Evolutionary conservation across 805 yeast species (phyloP).

Genomic region (Metschnikowia gelsemii): DNA sequence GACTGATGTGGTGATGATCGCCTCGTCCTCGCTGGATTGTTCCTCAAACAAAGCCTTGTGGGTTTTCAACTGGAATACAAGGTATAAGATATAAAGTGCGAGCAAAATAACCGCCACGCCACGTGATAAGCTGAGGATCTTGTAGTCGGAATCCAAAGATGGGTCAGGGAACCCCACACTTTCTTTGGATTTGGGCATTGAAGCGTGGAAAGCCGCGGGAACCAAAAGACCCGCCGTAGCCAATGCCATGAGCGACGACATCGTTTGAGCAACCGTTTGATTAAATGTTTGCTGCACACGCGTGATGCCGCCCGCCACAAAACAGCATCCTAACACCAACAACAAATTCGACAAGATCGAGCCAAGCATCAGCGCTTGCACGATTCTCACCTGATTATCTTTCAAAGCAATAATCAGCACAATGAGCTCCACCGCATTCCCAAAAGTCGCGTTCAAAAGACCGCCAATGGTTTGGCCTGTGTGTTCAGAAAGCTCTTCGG

Average conservation of each 20-base stretch:
- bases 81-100: slow-evolving; percentile 70
- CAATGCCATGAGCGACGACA: slow-evolving; percentile 90
- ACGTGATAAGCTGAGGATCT: slow-evolving; percentile 74
- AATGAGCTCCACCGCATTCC: slow-evolving; percentile 95
- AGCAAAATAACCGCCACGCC: slow-evolving; percentile 82
- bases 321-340: slow-evolving; percentile 93
- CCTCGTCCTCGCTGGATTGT: slow-evolving; percentile 41
- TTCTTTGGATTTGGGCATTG: slow-evolving; percentile 51
- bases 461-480: slow-evolving; percentile 95
- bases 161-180: slow-evolving; percentile 43
- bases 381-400: slow-evolving; percentile 87
- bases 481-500: slow-evolving; percentile 85
- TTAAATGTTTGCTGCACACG: slow-evolving; percentile 85
- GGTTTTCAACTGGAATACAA: slow-evolving; percentile 85
- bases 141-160: slow-evolving; percentile 34
- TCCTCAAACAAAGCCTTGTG: slow-evolving; percentile 76
- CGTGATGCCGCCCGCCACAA: slow-evolving; percentile 87
- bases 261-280: slow-evolving; percentile 97
- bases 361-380: slow-evolving; percentile 97
- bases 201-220: slow-evolving; percentile 94
- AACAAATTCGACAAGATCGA: slow-evolving; percentile 85
- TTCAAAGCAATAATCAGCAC: slow-evolving; percentile 87
- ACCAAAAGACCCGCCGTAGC: slow-evolving; percentile 85
- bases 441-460: slow-evolving; percentile 91
- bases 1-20: slow-evolving; percentile 34